These are phyloP conservation scores for Gossypium laxum DNA, from an alignment of 441 rosid genomes.

Conservation along the genomic window DNA sequence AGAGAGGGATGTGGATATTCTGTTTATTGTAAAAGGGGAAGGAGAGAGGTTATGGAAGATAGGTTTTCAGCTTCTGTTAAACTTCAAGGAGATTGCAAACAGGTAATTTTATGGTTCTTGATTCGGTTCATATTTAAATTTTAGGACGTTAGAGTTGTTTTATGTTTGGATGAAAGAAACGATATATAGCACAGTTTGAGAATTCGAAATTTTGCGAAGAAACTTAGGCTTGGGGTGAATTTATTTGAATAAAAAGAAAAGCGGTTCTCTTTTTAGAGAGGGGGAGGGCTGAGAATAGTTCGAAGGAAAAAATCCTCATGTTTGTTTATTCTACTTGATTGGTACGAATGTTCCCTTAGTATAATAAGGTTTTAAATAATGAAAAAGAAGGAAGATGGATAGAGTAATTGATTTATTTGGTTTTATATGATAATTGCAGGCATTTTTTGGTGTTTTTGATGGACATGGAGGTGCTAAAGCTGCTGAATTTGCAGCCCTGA, in stretches of 20 bases:
- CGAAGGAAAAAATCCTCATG: neutral
- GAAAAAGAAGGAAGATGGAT: neutral
- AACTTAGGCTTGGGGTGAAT: neutral
- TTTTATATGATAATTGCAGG: conserved; percentile 25
- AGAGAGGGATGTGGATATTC: conserved; percentile 44
- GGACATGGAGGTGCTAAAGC: conserved; percentile 71
- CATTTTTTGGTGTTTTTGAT: conserved; percentile 60
- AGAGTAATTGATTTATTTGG: neutral
- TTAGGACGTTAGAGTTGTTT: no score
- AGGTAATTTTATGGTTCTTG: conserved; percentile 26
- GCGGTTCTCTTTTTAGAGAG: neutral
- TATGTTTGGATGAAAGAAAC: no score
- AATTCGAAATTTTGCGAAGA: no score
- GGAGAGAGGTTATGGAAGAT: conserved; percentile 65
- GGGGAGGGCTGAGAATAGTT: neutral
- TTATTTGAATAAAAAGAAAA: neutral
- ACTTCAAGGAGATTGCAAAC: conserved; percentile 38
- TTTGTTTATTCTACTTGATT: neutral
- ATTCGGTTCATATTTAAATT: no score
- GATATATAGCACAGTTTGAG: no score
- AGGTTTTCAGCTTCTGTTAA: conserved; percentile 44
- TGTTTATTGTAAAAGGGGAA: conserved; percentile 60
- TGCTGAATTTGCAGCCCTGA: conserved; percentile 54
- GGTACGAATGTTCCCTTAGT: neutral
- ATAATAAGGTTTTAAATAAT: neutral